Base-by-base conservation (phyloP, 805 yeast species). In the Nakazawaea pomicola region DNA sequence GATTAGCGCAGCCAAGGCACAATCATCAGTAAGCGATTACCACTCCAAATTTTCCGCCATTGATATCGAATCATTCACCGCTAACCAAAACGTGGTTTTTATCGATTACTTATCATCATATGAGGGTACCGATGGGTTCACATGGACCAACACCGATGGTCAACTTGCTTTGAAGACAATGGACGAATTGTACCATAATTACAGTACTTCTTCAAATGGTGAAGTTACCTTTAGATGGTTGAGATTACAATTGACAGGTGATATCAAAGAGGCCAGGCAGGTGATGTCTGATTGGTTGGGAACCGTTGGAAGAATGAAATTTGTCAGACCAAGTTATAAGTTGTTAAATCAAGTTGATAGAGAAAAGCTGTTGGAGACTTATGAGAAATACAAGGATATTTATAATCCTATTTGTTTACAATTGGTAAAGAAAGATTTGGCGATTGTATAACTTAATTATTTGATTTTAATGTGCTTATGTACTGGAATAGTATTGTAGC, bases 301-400 rank as follows among this genome's bases (percentile, higher is more conserved):
- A 10, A 80, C 90, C 2, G 93, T 89, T 17, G 96, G 96, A 16
- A 76, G 96, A 68, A 89, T 89, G 96, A 89, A 89, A 65, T 89
- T 81, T 56, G 95, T 86, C 19, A 75, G 96, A 60, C 95, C 96
- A 23, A 87, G 93, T 4, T 88, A 78, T 62, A 71, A 77, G 33
- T 63, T 80, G 46, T 67, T 89, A 47, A 74, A 77, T 54, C 54
- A 62, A 6, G 91, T 81, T 18, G 83, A 85, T 58, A 75, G 74
- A 33, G 66, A 69, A 12, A 65, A 81, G 48, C 96, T 96, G 0
- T 52, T 80, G 11, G 55, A 55, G 3, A 85, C 90, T 4, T 89
- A 84, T 63, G 64, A 65, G 36, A 72, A 72, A 56, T 72, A 69
- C 55, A 76, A 79, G 56, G 56, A 57, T 18, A 65, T 71, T 36